Conservation (phyloP, 139 green algal species). For the Prasinococcaceae sp. region DNA sequence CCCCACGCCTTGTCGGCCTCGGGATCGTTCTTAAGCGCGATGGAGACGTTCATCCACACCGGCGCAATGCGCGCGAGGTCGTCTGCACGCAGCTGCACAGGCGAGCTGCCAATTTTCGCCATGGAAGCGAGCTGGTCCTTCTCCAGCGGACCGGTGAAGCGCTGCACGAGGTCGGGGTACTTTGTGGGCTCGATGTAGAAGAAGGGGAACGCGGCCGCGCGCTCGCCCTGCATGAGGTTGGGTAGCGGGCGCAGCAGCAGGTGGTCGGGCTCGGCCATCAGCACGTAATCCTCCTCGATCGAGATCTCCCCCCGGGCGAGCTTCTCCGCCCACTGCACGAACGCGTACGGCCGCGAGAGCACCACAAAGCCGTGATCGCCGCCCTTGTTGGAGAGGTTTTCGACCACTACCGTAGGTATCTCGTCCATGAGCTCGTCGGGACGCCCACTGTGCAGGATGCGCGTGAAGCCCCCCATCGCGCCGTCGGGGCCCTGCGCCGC, state of each 20-base stretch:
- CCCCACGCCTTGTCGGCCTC: slow-evolving; percentile 60
- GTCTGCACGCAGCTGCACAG: slow-evolving; percentile 57
- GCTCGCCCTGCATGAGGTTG: slow-evolving; percentile 71
- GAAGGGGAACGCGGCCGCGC: slow-evolving; percentile 79
- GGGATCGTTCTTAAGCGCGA: slow-evolving; percentile 76
- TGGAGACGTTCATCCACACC: slow-evolving; percentile 75
- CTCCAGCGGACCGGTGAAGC: slow-evolving; percentile 20
- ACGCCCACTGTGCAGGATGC: slow-evolving; percentile 75
- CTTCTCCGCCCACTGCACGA: slow-evolving; percentile 76
- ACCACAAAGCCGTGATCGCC: slow-evolving; percentile 68
- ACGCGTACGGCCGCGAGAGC: slow-evolving; percentile 81
- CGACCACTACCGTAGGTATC: slow-evolving; percentile 83
- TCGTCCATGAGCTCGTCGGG: slow-evolving; percentile 87
- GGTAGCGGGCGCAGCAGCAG: slow-evolving; percentile 79
- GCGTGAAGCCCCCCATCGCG: slow-evolving; percentile 87
- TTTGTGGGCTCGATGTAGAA: slow-evolving; percentile 88
- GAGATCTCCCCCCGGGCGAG: slow-evolving; percentile 23
- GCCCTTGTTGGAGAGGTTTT: slow-evolving; percentile 48
- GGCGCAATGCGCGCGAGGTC: slow-evolving; percentile 61
- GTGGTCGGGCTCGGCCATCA: slow-evolving; percentile 96
- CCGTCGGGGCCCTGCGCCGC: slow-evolving; percentile 44
- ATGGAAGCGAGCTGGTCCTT: slow-evolving; percentile 23
- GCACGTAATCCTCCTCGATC: slow-evolving; percentile 71
- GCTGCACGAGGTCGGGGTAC: slow-evolving; percentile 26
- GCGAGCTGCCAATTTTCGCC: slow-evolving; percentile 53